These are phyloP conservation scores for Aureobasidium musti DNA, from an alignment of 2,329 filamentous ascomycete genomes.

Conservation along the genomic window DNA sequence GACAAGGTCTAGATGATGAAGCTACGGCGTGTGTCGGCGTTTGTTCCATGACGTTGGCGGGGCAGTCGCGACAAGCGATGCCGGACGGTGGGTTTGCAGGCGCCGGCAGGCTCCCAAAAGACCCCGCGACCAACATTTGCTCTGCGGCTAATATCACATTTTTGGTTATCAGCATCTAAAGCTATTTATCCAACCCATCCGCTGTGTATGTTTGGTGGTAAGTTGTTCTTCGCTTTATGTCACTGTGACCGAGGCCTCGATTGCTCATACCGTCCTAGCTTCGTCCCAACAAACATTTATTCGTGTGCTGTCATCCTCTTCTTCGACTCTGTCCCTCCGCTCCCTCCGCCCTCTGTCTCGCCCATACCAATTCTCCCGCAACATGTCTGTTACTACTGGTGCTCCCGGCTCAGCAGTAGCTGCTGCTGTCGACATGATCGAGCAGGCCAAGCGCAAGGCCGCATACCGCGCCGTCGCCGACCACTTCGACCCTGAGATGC, in stretches of 20 bases:
- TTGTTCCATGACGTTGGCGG: constrained; percentile 19
- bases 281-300: constrained; percentile 17
- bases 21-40: neutral
- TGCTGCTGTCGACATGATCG: constrained; percentile 48
- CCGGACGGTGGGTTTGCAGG: neutral
- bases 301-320: neutral
- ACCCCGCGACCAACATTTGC: constrained; percentile 8
- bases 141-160: constrained; percentile 19
- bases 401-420: neutral
- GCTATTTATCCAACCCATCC: constrained; percentile 7
- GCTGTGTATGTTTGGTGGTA: constrained; percentile 13
- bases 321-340: neutral
- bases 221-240: neutral
- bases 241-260: neutral
- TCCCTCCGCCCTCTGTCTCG: constrained; percentile 5
- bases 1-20: neutral
- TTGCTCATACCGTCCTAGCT: constrained; percentile 13
- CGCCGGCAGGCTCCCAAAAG: neutral
- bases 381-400: constrained; percentile 1
- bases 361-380: constrained; percentile 6
- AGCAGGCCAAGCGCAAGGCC: constrained; percentile 73
- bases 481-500: constrained; percentile 63
- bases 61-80: constrained; percentile 5
- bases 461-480: constrained; percentile 73
- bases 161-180: neutral